Evolutionary conservation across 169 alveolate species (phyloP).

Genomic region (Cryptosporidium xiaoi): DNA sequence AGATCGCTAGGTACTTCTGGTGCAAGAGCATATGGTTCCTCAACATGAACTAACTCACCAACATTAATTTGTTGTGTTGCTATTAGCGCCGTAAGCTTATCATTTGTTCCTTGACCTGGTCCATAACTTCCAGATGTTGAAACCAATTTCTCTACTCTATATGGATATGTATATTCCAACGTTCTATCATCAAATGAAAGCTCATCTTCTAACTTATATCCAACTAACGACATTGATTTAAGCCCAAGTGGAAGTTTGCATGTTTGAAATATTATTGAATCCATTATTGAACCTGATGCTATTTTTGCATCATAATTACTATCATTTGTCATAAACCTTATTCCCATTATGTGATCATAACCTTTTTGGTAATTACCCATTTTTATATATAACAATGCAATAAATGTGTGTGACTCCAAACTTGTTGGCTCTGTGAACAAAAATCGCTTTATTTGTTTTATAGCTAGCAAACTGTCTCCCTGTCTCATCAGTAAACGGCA

Average conservation of each 20-base stretch:
- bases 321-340: conserved; percentile 65
- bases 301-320: conserved; percentile 66
- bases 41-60: conserved; percentile 64
- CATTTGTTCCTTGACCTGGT: not conserved
- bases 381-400: conserved; percentile 44
- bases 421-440: conserved; percentile 66
- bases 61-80: conserved; percentile 55
- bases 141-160: conserved; percentile 6
- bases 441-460: conserved; percentile 65
- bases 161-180: conserved; percentile 31
- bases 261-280: conserved; percentile 18
- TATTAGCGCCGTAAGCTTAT: conserved; percentile 24
- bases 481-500: conserved; percentile 50
- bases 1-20: conserved; percentile 52
- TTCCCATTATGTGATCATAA: conserved; percentile 62
- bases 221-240: conserved; percentile 46
- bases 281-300: conserved; percentile 59
- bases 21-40: conserved; percentile 71
- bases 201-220: conserved; percentile 56
- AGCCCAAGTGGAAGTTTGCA: conserved; percentile 66
- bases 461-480: conserved; percentile 54
- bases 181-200: conserved; percentile 68
- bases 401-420: conserved; percentile 50
- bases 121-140: not conserved
- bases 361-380: conserved; percentile 52